Evolutionary conservation across 345 rosid genomes (phyloP).

Genomic region (Tarenaya hassleriana): DNA sequence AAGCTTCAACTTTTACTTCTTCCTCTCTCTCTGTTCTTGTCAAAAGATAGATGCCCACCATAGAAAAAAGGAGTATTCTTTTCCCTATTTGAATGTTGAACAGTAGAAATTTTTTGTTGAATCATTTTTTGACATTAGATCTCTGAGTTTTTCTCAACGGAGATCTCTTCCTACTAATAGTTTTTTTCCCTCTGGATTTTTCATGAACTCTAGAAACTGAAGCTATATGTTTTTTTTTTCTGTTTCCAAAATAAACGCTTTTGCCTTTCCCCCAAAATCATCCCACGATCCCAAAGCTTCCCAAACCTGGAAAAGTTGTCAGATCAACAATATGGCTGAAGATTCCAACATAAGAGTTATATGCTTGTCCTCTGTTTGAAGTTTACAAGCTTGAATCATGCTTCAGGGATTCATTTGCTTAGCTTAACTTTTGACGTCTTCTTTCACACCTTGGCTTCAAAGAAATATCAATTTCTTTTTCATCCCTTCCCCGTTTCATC

Average conservation of each 20-base stretch:
- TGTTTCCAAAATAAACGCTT: constrained; percentile 18
- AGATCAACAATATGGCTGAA: constrained; percentile 28
- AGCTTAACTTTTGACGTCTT: constrained; percentile 6
- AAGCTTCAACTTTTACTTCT: constrained; percentile 26
- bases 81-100: constrained; percentile 27
- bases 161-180: neutral
- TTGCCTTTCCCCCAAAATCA: constrained; percentile 9
- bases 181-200: constrained; percentile 8
- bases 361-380: constrained; percentile 7
- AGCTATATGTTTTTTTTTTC: neutral
- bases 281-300: constrained; percentile 19
- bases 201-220: constrained; percentile 23
- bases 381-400: neutral
- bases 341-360: constrained; percentile 16
- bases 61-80: neutral
- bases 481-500: constrained; percentile 9
- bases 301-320: constrained; percentile 29
- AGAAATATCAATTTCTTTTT: constrained; percentile 28
- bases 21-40: constrained; percentile 1
- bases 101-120: constrained; percentile 11
- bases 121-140: neutral
- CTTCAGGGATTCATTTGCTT: constrained; percentile 17
- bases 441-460: constrained; percentile 32
- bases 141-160: neutral
- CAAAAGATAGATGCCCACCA: constrained; percentile 38